Percentiles rank a stretch among this genome's conserved stretches.
phyloP scores from a whole-genome alignment of 352 stramenopile genomes.

The Phytophthora multivora region DNA sequence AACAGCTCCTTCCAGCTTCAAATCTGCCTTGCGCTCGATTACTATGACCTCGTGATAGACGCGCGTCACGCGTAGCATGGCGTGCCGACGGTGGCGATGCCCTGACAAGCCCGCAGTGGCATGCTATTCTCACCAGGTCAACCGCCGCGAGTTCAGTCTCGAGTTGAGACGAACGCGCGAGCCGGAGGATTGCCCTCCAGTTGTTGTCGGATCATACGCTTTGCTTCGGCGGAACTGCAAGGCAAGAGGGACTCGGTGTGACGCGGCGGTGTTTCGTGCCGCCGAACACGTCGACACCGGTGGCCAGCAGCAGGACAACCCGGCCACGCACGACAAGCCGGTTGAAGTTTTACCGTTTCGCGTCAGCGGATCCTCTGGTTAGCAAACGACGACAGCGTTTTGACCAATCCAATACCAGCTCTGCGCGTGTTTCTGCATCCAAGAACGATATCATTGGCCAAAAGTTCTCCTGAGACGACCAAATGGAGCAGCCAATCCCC shows the following conservation, averaged over 20 bases:
- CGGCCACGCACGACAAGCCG: conserved; percentile 3
- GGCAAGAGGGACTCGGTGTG: conserved; percentile 15
- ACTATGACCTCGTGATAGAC: conserved; percentile 17
- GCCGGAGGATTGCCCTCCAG: conserved; percentile 3
- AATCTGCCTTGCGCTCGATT: conserved; percentile 12
- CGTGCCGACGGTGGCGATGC: conserved; percentile 18
- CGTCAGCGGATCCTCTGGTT: not conserved
- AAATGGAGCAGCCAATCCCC: conserved; percentile 15
- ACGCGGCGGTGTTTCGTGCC: conserved; percentile 32
- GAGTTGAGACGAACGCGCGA: not conserved
- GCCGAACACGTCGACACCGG: conserved; percentile 12
- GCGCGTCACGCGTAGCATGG: conserved; percentile 17
- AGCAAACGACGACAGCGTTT: conserved; percentile 2
- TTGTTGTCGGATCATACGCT: conserved; percentile 22
- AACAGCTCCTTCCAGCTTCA: not conserved
- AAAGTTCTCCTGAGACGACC: not conserved
- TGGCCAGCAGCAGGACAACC: conserved; percentile 24
- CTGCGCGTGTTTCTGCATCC: conserved; percentile 12
- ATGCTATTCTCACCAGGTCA: not conserved
- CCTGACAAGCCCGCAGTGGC: not conserved
- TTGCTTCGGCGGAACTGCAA: conserved; percentile 25
- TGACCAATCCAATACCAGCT: conserved; percentile 13
- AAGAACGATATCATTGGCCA: not conserved
- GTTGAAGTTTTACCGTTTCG: conserved; percentile 24
- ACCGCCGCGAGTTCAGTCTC: too few species aligned